Percentiles rank a stretch among this genome's conserved stretches.
phyloP scores from a whole-genome alignment of 164 flowering plant species.

The Chimonanthus praecox region DNA sequence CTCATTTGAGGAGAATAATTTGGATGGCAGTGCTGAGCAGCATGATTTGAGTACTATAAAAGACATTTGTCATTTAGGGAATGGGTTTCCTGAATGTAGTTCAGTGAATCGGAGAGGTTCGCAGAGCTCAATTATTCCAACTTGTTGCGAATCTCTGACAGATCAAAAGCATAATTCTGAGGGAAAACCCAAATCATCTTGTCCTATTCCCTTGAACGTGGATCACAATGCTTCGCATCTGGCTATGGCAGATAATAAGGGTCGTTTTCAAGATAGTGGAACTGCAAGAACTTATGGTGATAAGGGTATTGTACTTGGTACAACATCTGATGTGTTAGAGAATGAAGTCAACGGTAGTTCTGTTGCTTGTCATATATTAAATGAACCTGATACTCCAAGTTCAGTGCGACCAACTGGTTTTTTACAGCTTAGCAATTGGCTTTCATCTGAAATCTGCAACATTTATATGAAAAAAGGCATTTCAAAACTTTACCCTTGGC shows the following conservation, averaged over 20 bases:
- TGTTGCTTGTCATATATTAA: slow-evolving; percentile 9
- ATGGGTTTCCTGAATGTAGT: slow-evolving; percentile 4
- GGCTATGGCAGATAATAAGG: slow-evolving; percentile 13
- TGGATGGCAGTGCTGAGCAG: slow-evolving; percentile 18
- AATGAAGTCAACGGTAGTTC: slow-evolving; percentile 17
- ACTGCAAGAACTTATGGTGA: background rate
- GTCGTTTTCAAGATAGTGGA: slow-evolving; percentile 14
- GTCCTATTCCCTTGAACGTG: slow-evolving; percentile 5
- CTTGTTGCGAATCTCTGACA: slow-evolving; percentile 14
- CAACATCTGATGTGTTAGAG: slow-evolving; percentile 6
- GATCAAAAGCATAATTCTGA: slow-evolving; percentile 7
- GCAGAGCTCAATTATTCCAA: background rate
- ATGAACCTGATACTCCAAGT: slow-evolving; percentile 62
- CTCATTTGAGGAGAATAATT: slow-evolving; percentile 46
- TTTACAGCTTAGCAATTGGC: slow-evolving; percentile 65
- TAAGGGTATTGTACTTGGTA: background rate
- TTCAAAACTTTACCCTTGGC: slow-evolving; percentile 80
- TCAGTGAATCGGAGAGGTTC: background rate
- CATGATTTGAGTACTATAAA: slow-evolving; percentile 10
- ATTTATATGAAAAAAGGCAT: slow-evolving; percentile 70
- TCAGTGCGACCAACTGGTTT: slow-evolving; percentile 25
- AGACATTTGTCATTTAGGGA: slow-evolving; percentile 5
- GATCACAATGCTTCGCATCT: slow-evolving; percentile 7
- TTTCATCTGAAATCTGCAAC: slow-evolving; percentile 75
- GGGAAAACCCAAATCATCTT: slow-evolving; percentile 8